Evolutionary conservation across 768 basidiomycete genomes (phyloP), one percentile per base, ranked within the genome.

Genomic region (Naematelia aurantialba): DNA sequence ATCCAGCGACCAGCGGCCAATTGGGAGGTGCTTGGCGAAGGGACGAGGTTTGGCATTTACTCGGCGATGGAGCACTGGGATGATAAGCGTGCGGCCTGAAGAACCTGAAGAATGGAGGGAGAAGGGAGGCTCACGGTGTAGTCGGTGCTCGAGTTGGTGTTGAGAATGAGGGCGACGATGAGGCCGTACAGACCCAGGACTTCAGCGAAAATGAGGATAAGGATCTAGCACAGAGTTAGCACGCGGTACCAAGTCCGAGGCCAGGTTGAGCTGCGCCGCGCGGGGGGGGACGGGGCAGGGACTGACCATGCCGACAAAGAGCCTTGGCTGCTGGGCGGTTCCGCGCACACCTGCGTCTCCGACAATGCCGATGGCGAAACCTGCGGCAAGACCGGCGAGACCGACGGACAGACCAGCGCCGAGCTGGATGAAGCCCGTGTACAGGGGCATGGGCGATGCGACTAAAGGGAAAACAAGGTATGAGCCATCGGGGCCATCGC

Each of bases 311-410:
- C 90, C 89, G 69, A 96, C 91, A 79, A 88, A 94, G 67, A 96
- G 81, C 70, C 89, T 81, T 52, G 91, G 90, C 80, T 98, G 93
- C 78, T 97, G 94, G 47, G 93, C 94, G 54, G 93, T 96, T 60
- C 94, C 96, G 47, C 96, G 83, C 26, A 98, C 96, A 83, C 96
- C 94, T 61, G 94, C 93, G 76, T 99, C 96, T 75, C 96, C 96
- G 58, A 98, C 96, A 74, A 98, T 97, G 58, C 96, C 96, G 73
- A 99, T 79, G 5, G 76, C 76, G 67, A 73, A 78, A 44, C 77
- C 77, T 19, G 78, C 78, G 17, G 76, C 76, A 42, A 78, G 65
- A 76, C 78, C 79, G 62, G 96, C 96, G 67, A 97, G 94, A 51
- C 96, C 96, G 61, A 94, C 94, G 52, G 92, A 89, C 34, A 99